Conservation (phyloP, 805 yeast genomes). For the Nakazawaea sp. region DNA sequence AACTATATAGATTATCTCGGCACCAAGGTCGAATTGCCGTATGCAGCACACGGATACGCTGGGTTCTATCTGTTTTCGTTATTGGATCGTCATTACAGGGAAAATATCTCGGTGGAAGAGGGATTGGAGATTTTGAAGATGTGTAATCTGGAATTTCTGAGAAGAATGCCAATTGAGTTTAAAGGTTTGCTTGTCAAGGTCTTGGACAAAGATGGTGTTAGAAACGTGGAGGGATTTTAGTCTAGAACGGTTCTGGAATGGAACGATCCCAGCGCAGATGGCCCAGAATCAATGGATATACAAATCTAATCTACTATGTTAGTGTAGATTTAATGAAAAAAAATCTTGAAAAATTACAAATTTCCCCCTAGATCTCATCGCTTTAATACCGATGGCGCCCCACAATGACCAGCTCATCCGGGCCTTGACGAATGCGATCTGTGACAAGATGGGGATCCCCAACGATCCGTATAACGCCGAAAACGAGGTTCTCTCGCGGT, state of each 20-base stretch:
- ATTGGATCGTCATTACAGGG: constrained; percentile 82
- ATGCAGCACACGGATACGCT: constrained; percentile 98
- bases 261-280: too few species aligned
- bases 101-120: constrained; percentile 67
- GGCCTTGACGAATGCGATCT: constrained; percentile 4
- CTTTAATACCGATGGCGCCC: background rate
- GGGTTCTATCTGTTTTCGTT: constrained; percentile 89
- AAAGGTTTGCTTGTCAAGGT: constrained; percentile 53
- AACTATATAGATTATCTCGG: constrained; percentile 94
- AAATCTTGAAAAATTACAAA: background rate
- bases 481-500: constrained; percentile 10
- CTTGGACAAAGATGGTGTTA: constrained; percentile 27
- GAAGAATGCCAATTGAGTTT: constrained; percentile 89
- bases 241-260: background rate
- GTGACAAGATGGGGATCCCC: constrained; percentile 2
- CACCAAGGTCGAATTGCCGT: constrained; percentile 83
- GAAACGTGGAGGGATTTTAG: constrained; percentile 15
- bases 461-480: constrained; percentile 8
- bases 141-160: constrained; percentile 73
- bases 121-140: constrained; percentile 68
- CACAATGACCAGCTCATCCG: background rate
- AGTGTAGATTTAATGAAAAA: background rate
- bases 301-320: background rate
- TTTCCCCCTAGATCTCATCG: too few species aligned
- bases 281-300: background rate